Percentiles rank a stretch among this genome's conserved stretches.
phyloP scores from a whole-genome alignment of 2,329 filamentous ascomycete genomes.

The Mariannaea sp. region DNA sequence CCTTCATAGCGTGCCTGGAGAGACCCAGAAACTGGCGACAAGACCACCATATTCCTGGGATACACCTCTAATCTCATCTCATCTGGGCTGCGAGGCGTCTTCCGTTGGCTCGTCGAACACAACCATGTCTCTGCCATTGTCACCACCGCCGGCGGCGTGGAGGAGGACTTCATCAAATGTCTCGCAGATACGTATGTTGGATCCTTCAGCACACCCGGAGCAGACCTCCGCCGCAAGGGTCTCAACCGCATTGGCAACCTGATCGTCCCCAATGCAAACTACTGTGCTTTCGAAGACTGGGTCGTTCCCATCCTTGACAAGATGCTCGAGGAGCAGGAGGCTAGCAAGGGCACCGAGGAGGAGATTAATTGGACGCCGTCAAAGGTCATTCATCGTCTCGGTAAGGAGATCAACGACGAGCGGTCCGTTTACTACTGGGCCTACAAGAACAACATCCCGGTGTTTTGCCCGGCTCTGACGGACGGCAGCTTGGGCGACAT shows the following conservation, averaged over 20 bases:
- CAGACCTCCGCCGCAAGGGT: conserved; percentile 78
- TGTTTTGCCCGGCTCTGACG: conserved; percentile 95
- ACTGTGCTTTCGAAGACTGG: conserved; percentile 98
- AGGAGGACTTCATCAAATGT: conserved; percentile 99
- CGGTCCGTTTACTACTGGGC: conserved; percentile 96
- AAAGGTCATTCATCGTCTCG: conserved; percentile 86
- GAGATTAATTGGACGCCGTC: conserved; percentile 91
- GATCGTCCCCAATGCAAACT: conserved; percentile 91
- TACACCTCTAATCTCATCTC: conserved; percentile 99
- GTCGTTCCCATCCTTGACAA: conserved; percentile 90
- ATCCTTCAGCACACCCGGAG: conserved; percentile 78
- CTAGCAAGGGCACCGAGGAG: conserved; percentile 68
- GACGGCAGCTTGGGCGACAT: conserved; percentile 96
- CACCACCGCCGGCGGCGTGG: conserved; percentile 91
- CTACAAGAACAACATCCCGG: conserved; percentile 92
- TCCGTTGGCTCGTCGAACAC: conserved; percentile 93
- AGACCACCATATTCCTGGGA: conserved; percentile 93
- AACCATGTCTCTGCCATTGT: conserved; percentile 91
- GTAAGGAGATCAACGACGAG: conserved; percentile 93
- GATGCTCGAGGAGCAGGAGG: conserved; percentile 94
- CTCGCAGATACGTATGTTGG: conserved; percentile 92
- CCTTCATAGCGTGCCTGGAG: conserved; percentile 69
- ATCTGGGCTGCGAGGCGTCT: conserved; percentile 86
- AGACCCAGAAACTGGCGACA: conserved; percentile 76
- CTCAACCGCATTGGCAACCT: conserved; percentile 97